Conservation (phyloP, 129 eudicot genomes). For the Rutidosis leptorrhynchoides region DNA sequence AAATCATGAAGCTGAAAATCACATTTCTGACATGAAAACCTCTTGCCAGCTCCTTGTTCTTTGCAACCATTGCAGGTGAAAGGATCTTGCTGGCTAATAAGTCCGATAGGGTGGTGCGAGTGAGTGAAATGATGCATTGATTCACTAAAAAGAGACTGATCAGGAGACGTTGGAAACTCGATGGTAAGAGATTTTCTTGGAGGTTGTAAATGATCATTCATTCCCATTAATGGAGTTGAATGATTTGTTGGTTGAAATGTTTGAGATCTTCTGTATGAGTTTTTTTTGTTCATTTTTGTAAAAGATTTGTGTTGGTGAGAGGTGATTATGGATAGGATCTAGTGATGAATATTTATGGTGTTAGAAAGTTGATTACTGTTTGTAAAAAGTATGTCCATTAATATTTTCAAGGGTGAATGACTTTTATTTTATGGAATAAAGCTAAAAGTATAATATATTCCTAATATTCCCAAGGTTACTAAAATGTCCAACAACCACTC, state of each 20-base stretch:
- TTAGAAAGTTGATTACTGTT: constrained; percentile 18
- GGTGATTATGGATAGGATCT: not conserved
- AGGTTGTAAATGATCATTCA: not conserved
- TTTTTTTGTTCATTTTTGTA: constrained; percentile 21
- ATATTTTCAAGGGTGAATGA: too few relatives aligned
- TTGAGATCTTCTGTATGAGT: constrained; percentile 27
- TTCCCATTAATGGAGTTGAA: not conserved
- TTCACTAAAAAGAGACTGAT: constrained; percentile 34
- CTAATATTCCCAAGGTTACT: too few relatives aligned
- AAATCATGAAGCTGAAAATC: constrained; percentile 85
- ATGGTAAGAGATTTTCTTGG: constrained; percentile 30
- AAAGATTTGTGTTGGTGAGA: constrained; percentile 1
- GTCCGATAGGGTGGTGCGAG: constrained; percentile 57
- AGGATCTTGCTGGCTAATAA: constrained; percentile 35
- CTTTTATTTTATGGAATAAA: too few relatives aligned
- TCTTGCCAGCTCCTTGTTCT: constrained; percentile 75
- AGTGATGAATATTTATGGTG: constrained; percentile 20
- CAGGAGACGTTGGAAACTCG: constrained; percentile 61
- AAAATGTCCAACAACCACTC: too few relatives aligned
- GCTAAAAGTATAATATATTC: too few relatives aligned
- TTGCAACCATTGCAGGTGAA: constrained; percentile 83
- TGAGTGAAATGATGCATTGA: constrained; percentile 52
- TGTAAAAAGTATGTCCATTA: constrained; percentile 21
- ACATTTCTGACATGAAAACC: constrained; percentile 63
- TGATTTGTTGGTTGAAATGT: constrained; percentile 20